These are phyloP conservation scores for Didymosphaeria variabile DNA, from an alignment of 2,329 filamentous ascomycete species.

Conservation along the genomic window DNA sequence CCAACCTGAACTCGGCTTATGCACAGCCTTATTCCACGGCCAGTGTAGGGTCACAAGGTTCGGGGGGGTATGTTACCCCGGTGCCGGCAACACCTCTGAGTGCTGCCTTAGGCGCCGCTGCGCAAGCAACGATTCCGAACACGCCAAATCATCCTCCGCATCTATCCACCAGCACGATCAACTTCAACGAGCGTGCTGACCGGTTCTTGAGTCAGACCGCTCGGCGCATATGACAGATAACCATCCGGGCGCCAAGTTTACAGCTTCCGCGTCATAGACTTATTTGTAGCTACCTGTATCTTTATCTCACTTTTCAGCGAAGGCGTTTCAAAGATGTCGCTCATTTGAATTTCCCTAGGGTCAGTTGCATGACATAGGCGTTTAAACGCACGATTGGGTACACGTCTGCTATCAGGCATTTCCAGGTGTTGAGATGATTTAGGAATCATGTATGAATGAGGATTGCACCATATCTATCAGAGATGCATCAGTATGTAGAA, in stretches of 20 bases:
- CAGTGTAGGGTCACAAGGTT: conserved; percentile 39
- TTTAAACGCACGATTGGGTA: background rate
- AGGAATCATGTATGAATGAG: conserved; percentile 2
- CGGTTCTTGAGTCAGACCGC: conserved; percentile 42
- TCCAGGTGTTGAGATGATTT: conserved; percentile 3
- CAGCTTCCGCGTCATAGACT: conserved; percentile 1
- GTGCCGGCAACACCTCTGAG: conserved; percentile 88
- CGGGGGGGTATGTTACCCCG: conserved; percentile 60
- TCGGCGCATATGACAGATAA: conserved; percentile 34
- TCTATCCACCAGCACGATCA: conserved; percentile 38
- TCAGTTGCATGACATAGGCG: conserved; percentile 11
- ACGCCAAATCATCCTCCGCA: conserved; percentile 39
- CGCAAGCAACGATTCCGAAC: conserved; percentile 87
- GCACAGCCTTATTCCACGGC: conserved; percentile 38
- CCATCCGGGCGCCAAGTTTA: background rate
- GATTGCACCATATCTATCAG: background rate
- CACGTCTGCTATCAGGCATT: conserved; percentile 4
- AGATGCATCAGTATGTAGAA: background rate
- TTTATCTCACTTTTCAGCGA: conserved; percentile 25
- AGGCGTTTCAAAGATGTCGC: conserved; percentile 25
- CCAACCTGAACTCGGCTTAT: conserved; percentile 39
- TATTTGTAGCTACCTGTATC: background rate
- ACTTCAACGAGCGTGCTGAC: conserved; percentile 49
- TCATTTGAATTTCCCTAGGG: conserved; percentile 11
- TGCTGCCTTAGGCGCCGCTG: conserved; percentile 86